Base-by-base conservation (phyloP, 805 yeast species). In the Maudiozyma bulderi region DNA sequence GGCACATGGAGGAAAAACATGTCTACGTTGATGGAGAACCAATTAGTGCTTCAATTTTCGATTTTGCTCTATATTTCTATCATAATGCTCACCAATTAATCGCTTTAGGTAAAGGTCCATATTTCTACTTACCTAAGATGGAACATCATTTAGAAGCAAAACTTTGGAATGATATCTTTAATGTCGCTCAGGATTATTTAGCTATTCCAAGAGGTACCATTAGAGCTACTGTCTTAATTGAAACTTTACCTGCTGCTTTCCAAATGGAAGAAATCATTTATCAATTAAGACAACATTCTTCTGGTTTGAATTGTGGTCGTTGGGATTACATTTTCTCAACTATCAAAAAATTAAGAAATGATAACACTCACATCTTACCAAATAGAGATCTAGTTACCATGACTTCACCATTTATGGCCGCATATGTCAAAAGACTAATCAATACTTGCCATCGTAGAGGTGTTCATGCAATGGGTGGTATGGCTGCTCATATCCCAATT, bases 381-480 rank as follows among this genome's bases (percentile, higher is more conserved):
- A 86, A 85, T 70, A 74, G 95, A 67, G 80, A 80, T 50, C 84
- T 77, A 61, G 90, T 85, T 42, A 83, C 87, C 14, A 85, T 85
- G 95, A 72, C 78, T 37, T 84, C 86, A 29, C 86, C 90, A 51
- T 85, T 85, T 68, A 84, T 85, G 93, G 73, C 83, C 29, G 78
- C 85, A 15, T 85, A 85, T 61, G 91, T 84, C 49, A 79, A 80
- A 58, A 75, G 82, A 59, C 72, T 85, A 65, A 86, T 85, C 56
- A 76, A 82, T 65, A 78, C 80, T 43, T 81, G 88, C 66, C 95
- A 85, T 65, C 75, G 78, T 60, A 77, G 91, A 70, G 85, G 83
- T 54, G 91, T 84, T 43, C 90, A 84, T 62, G 91, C 91, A 15
- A 82, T 85, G 81, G 93, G 95, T 58, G 95, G 95, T 57, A 85